phyloP scores from a whole-genome alignment of 768 basidiomycete genomes.

The Naematelia aurantialba region DNA sequence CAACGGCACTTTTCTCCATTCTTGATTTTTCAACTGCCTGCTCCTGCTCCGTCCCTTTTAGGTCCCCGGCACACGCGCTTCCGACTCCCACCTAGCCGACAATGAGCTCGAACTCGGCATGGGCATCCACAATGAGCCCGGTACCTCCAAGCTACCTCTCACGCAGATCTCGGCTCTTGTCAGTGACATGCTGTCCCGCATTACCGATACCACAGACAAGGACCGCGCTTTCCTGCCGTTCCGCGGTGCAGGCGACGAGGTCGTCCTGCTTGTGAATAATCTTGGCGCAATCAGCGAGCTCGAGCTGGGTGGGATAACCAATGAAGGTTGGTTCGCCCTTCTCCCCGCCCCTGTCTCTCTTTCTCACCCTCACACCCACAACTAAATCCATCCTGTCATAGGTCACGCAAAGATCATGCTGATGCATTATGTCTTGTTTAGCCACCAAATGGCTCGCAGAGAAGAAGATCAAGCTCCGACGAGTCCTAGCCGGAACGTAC shows the following conservation, averaged over 20 bases:
- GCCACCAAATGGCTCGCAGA: constrained; percentile 29
- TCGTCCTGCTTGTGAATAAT: constrained; percentile 55
- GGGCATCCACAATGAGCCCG: constrained; percentile 55
- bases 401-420: too few relatives aligned
- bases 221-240: constrained; percentile 52
- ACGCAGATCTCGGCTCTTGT: constrained; percentile 44
- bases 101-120: constrained; percentile 51
- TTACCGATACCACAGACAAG: constrained; percentile 48
- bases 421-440: too few relatives aligned
- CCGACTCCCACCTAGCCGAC: constrained; percentile 46
- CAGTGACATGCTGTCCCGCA: constrained; percentile 46
- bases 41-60: not conserved
- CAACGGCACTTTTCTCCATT: not conserved
- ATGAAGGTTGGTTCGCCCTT: constrained; percentile 13
- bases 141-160: constrained; percentile 47
- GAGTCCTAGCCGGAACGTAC: constrained; percentile 74
- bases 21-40: not conserved
- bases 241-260: constrained; percentile 59
- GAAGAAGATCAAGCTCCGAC: constrained; percentile 56
- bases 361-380: too few relatives aligned
- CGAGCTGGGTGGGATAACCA: constrained; percentile 45
- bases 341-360: not conserved
- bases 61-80: constrained; percentile 49
- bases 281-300: constrained; percentile 49
- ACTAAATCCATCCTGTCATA: too few relatives aligned